phyloP scores from a whole-genome alignment of 441 rosid species.

The Syzygium syzygioides region DNA sequence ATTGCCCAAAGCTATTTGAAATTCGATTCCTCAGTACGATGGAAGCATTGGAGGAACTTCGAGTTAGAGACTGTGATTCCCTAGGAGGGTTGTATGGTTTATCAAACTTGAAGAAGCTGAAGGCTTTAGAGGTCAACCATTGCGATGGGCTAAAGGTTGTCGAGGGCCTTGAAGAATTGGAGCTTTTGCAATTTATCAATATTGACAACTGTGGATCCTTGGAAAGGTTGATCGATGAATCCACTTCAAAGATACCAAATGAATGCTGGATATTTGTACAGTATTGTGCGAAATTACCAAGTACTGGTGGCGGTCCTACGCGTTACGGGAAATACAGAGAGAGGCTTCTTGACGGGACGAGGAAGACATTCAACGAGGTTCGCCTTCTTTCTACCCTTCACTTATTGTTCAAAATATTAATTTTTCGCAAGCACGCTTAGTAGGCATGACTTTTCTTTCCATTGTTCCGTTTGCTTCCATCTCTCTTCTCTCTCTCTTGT shows the following conservation, averaged over 20 bases:
- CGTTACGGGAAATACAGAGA: not conserved
- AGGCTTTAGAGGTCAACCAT: too few species aligned
- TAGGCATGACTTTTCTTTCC: too few species aligned
- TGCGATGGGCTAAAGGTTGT: too few species aligned
- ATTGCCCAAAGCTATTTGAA: not conserved
- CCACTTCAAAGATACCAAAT: not conserved
- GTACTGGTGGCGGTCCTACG: too few species aligned
- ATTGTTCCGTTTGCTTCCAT: too few species aligned
- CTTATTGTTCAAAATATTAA: not conserved
- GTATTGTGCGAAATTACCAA: not conserved
- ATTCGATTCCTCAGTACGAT: not conserved
- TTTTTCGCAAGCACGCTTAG: too few species aligned
- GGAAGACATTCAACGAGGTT: not conserved
- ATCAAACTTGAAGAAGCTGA: too few species aligned
- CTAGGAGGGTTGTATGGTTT: too few species aligned
- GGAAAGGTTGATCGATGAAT: not conserved
- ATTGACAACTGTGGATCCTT: not conserved
- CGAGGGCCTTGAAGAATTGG: too few species aligned
- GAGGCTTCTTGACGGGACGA: not conserved
- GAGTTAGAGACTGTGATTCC: fast-evolving
- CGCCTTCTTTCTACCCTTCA: not conserved
- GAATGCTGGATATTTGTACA: not conserved
- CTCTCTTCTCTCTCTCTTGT: too few species aligned
- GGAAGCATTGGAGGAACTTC: not conserved
- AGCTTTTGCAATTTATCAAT: too few species aligned